Base-by-base conservation (phyloP, 2,329 filamentous ascomycete genomes). In the Mycosphaerelloides madeirae region DNA sequence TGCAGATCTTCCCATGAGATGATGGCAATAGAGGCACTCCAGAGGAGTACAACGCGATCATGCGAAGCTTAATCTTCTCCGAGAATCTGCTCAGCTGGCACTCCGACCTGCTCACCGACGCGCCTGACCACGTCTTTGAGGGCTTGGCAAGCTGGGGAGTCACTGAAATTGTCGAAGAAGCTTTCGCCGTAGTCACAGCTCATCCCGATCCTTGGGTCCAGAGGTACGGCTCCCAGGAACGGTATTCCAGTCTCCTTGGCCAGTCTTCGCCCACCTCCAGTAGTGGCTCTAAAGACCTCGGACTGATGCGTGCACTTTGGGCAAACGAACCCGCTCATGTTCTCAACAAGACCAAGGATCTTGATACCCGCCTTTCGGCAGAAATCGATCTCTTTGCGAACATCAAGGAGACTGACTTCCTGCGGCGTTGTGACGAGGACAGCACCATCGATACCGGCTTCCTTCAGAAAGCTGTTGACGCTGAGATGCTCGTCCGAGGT, bases 271-370 rank as follows among this genome's bases (percentile, higher is more conserved):
- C 87, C 93, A 15, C 94, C 93, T 7, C 93, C 93, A 1, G 93
- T 98, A 8, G 87, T 94, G 9, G 93, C 83, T 56, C 81, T 78
- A 72, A 98, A 98, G 38, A 98, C 95, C 65, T 95, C 81, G 59
- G 74, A 78, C 58, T 80, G 74, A 43, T 89, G 82, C 43, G 81
- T 86, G 68, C 93, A 98, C 44, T 87, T 91, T 8, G 90, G 90
- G 63, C 93, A 98, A 41, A 98, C 90, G 58, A 97, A 98, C 3
- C 89, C 88, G 46, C 84, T 87, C 93, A 98, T 98, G 63, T 98
- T 98, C 73, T 98, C 93, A 13, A 95, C 93, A 31, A 98, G 74
- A 0, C 93, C 93, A 3, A 98, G 67, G 6, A 98, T 80, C 37
- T 76, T 78, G 55, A 98, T 97, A 3, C 87, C 88, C 0, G 93